Evolutionary conservation across 352 stramenopile genomes (phyloP), one percentile per base, ranked within the genome.

Genomic region (Saprolegnia parasitica): DNA sequence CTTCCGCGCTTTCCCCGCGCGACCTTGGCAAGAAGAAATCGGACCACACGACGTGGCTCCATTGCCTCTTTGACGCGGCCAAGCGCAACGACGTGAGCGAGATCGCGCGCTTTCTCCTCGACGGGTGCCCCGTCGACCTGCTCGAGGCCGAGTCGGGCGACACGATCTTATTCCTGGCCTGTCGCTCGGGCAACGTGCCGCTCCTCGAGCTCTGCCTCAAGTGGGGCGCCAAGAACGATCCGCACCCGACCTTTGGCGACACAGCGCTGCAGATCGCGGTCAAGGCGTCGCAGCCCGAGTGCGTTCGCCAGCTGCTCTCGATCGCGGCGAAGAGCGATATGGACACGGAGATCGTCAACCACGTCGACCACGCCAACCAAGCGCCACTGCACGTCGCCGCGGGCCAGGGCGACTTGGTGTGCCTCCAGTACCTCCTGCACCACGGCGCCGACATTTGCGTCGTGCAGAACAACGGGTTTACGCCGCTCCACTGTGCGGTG

Each of bases 311-410:
- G 11, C 70, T 95, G 18, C 75, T 95, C 21, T 76, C 75, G 1
- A 93, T 85, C 0, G 87, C 87, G 8, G 87, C 87, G 23, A 89
- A 89, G 26, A 95, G 87, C 57, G 81, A 91, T 5, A 93, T 95
- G 87, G 87, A 93, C 65, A 79, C 84, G 10, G 85, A 91, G 67
- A 93, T 95, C 47, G 87, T 93, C 6, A 95, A 93, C 58, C 85
- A 95, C 67, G 90, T 93, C 54, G 83, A 93, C 65, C 80, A 83
- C 9, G 82, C 81, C 45, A 93, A 88, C 35, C 82, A 95, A 49
- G 85, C 87, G 0, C 87, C 87, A 9, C 78, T 95, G 10, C 87
- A 95, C 56, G 84, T 95, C 24, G 85, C 87, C 21, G 83, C 82
- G 4, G 70, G 81, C 0, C 78, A 86, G 20, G 87, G 87, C 20